Base-by-base conservation (phyloP, 768 basidiomycete genomes). In the Tulasnella sp. region DNA sequence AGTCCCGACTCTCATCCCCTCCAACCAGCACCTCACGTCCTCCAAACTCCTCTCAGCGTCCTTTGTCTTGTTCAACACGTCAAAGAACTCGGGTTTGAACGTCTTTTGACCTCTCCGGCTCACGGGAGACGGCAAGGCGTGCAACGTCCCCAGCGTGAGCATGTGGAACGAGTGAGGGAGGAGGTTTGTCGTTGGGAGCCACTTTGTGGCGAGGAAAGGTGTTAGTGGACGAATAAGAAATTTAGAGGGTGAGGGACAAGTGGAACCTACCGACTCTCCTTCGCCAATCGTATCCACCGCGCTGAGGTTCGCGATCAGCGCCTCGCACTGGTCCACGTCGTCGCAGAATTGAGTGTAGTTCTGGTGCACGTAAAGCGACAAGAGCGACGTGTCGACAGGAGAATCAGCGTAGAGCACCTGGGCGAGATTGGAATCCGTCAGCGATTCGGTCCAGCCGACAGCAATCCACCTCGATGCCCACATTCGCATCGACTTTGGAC, bases 331-430 rank as follows among this genome's bases (percentile, higher is more conserved):
- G 9, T 95, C 93, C 5, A 95, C 83, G 48, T 91, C 89, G 57
- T 87, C 85, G 82, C 93, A 96, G 82, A 94, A 99, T 77, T 92
- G 91, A 0, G 91, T 88, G 81, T 96, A 95, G 82, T 98, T 99
- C 83, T 99, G 96, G 81, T 99, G 98, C 11, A 96, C 87, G 82
- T 98, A 99, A 9, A 97, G 84, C 3, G 92, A 91, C 80, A 96
- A 92, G 1, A 98, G 86, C 1, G 93, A 94, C 0, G 94, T 90
- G 84, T 99, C 98, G 76, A 99, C 92, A 0, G 97, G 95, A 0
- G 93, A 93, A 82, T 95, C 92, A 0, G 91, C 89, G 82, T 92
- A 93, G 3, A 98, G 84, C 15, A 83, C 83, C 95, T 96, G 78
- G 3, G 5, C 9, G 39, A 77, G n/a, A 40, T n/a, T 2, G 35